A percentile compares a stretch with the other conserved stretches of the same genome.
Conservation (phyloP, 1,284 basidiomycete species). For the Stereum hirsutum region DNA sequence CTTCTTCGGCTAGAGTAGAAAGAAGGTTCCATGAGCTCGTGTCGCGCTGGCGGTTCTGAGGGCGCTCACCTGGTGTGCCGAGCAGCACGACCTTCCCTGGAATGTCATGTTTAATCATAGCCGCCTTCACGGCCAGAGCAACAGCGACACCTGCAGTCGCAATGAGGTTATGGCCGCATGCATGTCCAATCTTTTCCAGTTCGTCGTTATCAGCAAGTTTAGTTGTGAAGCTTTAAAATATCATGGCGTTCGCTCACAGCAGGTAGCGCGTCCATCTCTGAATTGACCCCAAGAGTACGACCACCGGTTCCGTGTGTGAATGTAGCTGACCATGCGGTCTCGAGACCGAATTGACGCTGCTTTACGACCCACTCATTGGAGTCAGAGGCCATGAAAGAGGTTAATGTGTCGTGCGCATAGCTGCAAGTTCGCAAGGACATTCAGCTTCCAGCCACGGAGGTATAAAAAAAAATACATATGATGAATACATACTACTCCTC, state of each 20-base stretch:
- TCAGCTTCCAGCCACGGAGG: not conserved
- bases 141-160: slow-evolving; percentile 75
- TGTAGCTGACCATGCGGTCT: slow-evolving; percentile 73
- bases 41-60: too few species aligned
- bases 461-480: not conserved
- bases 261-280: slow-evolving; percentile 62
- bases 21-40: too few species aligned
- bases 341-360: slow-evolving; percentile 44
- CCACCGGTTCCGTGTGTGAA: slow-evolving; percentile 53
- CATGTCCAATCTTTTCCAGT: slow-evolving; percentile 67
- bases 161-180: slow-evolving; percentile 84
- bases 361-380: slow-evolving; percentile 56
- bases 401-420: slow-evolving; percentile 44
- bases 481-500: slow-evolving; percentile 38
- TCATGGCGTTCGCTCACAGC: too few species aligned
- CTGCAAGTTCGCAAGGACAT: slow-evolving; percentile 16
- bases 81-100: slow-evolving; percentile 70
- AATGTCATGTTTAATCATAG: slow-evolving; percentile 53
- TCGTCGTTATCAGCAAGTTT: too few species aligned
- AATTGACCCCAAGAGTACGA: slow-evolving; percentile 62
- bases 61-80: slow-evolving; percentile 66
- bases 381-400: slow-evolving; percentile 46
- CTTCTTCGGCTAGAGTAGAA: slow-evolving; percentile 57
- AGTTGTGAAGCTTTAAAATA: too few species aligned
- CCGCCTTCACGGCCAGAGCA: slow-evolving; percentile 62